Conservation (phyloP, 129 eudicot species). For the Tanacetum coccineum region DNA sequence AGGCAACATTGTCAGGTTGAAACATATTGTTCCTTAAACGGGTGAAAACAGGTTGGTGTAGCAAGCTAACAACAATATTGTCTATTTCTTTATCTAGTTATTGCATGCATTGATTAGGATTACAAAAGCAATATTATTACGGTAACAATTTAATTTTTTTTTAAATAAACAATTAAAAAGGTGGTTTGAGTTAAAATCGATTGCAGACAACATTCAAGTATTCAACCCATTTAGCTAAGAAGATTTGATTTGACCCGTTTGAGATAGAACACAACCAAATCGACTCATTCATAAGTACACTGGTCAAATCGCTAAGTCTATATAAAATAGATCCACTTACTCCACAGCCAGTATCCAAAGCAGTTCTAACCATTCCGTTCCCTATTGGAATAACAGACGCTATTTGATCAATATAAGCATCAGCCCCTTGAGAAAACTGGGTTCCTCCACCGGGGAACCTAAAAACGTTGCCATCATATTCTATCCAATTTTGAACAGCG, state of each 20-base stretch:
- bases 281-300: background rate
- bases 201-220: background rate
- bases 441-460: slow-evolving; percentile 47
- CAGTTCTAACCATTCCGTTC: slow-evolving; percentile 45
- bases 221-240: background rate
- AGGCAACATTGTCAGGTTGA: too few relatives aligned
- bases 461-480: slow-evolving; percentile 49
- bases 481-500: slow-evolving; percentile 50
- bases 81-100: too few relatives aligned
- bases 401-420: slow-evolving; percentile 46
- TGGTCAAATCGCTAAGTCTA: background rate
- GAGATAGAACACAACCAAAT: background rate
- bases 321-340: slow-evolving; percentile 18
- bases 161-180: background rate
- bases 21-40: too few relatives aligned
- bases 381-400: slow-evolving; percentile 46
- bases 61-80: too few relatives aligned
- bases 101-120: too few relatives aligned
- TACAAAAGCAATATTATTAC: background rate
- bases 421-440: slow-evolving; percentile 48
- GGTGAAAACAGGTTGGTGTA: too few relatives aligned
- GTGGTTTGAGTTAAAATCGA: background rate
- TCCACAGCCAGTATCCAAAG: slow-evolving; percentile 55
- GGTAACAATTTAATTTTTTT: background rate
- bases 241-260: background rate